phyloP scores from a whole-genome alignment of 2,329 filamentous ascomycete species.

The Diaporthe amygdali region DNA sequence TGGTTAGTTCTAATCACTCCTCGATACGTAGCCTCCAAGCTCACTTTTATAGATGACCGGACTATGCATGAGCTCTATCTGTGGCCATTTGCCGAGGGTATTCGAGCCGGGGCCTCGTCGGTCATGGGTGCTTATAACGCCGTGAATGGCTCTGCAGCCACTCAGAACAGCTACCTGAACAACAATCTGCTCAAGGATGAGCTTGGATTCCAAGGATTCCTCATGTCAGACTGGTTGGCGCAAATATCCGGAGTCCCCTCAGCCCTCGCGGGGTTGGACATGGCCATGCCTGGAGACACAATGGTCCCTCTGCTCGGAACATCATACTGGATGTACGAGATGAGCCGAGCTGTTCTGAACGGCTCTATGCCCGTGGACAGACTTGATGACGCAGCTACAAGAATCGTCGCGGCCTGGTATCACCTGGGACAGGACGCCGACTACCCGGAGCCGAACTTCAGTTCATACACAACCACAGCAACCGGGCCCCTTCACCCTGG shows the following conservation, averaged over 20 bases:
- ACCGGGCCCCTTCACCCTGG: constrained; percentile 63
- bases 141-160: constrained; percentile 79
- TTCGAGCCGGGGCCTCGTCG: constrained; percentile 68
- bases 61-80: constrained; percentile 78
- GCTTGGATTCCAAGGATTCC: constrained; percentile 80
- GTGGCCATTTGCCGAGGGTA: constrained; percentile 79
- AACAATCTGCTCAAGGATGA: constrained; percentile 81
- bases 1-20: constrained; percentile 48
- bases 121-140: constrained; percentile 73
- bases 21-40: constrained; percentile 51
- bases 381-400: constrained; percentile 61
- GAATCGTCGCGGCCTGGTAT: constrained; percentile 65
- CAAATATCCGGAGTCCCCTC: constrained; percentile 77
- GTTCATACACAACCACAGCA: constrained; percentile 59
- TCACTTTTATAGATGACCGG: constrained; percentile 60
- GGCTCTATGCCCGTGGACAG: constrained; percentile 61
- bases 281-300: constrained; percentile 64
- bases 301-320: constrained; percentile 57
- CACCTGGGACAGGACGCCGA: constrained; percentile 63
- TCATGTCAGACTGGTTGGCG: constrained; percentile 83
- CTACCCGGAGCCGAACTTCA: constrained; percentile 64
- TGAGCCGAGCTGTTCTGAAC: constrained; percentile 60
- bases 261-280: constrained; percentile 75
- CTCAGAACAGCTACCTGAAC: constrained; percentile 78
- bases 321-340: constrained; percentile 60